These are phyloP conservation scores for Microdochium nivale DNA, from an alignment of 2,329 filamentous ascomycete species.

Conservation along the genomic window DNA sequence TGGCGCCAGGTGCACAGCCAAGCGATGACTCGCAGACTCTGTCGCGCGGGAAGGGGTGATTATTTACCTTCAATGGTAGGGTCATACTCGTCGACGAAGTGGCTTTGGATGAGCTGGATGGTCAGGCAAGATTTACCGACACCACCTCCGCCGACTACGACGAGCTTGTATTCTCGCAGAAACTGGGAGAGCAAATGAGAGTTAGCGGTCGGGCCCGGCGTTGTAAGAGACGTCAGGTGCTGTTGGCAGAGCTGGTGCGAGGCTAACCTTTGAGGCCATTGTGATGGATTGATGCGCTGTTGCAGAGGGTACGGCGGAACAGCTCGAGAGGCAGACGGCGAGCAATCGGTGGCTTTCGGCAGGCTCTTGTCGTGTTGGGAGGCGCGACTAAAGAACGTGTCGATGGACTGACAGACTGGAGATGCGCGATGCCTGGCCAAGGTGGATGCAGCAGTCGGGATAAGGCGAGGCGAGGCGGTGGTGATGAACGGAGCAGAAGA, in stretches of 20 bases:
- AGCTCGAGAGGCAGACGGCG: background rate
- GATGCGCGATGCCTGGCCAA: background rate
- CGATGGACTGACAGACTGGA: background rate
- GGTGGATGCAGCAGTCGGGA: background rate
- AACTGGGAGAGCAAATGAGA: conserved; percentile 42
- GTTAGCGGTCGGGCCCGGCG: background rate
- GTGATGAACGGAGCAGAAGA: background rate
- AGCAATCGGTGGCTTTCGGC: background rate
- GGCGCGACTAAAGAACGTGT: background rate
- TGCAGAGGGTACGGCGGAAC: background rate
- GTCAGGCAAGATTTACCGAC: conserved; percentile 99
- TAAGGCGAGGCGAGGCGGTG: background rate
- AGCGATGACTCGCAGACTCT: background rate
- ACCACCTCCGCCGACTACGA: conserved; percentile 95
- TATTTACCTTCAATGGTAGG: conserved; percentile 91
- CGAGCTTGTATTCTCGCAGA: conserved; percentile 87
- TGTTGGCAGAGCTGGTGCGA: conserved; percentile 1
- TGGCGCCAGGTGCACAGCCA: background rate
- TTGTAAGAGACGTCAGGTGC: background rate
- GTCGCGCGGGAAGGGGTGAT: background rate
- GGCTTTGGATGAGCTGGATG: conserved; percentile 89
- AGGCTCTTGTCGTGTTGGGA: background rate
- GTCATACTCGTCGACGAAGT: conserved; percentile 99
- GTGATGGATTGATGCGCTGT: conserved; percentile 8
- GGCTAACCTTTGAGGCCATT: conserved; percentile 32